A percentile compares a stretch with the other conserved stretches of the same genome.
Evolutionary conservation across 129 eudicot species (phyloP).

Genomic region (Cynara cardunculus): DNA sequence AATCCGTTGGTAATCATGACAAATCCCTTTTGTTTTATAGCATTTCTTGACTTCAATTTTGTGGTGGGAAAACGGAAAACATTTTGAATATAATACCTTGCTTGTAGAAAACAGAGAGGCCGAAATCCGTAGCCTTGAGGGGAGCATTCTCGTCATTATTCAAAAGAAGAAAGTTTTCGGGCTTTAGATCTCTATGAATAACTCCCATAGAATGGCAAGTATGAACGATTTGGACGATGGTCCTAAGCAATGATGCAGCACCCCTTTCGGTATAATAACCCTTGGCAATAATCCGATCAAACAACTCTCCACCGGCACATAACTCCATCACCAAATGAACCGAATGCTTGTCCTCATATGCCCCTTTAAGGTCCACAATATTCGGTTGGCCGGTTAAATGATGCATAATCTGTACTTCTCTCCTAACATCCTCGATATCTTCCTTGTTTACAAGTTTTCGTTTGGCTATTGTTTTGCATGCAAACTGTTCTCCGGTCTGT

Average conservation of each 20-base stretch:
- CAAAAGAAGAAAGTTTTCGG: constrained; percentile 74
- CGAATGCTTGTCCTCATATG: constrained; percentile 78
- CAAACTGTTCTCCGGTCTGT: constrained; percentile 62
- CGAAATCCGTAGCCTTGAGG: constrained; percentile 83
- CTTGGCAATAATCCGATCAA: constrained; percentile 70
- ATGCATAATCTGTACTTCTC: constrained; percentile 88
- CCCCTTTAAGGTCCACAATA: constrained; percentile 78
- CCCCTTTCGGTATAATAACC: constrained; percentile 79
- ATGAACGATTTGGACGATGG: constrained; percentile 80
- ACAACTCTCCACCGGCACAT: constrained; percentile 90
- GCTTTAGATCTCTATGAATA: constrained; percentile 85
- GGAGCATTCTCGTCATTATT: constrained; percentile 66
- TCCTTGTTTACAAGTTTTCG: constrained; percentile 71
- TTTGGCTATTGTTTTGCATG: constrained; percentile 77
- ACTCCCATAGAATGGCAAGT: constrained; percentile 92
- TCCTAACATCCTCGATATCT: constrained; percentile 71
- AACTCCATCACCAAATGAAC: constrained; percentile 88
- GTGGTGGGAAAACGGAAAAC: background rate
- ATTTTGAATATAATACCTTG: constrained; percentile 41
- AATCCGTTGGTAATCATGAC: too few species aligned
- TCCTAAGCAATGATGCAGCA: constrained; percentile 73
- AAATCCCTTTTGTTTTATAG: background rate
- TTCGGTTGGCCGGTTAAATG: constrained; percentile 70
- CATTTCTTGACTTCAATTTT: background rate
- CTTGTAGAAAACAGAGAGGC: constrained; percentile 73